Evolutionary conservation across 2,329 filamentous ascomycete genomes (phyloP), one percentile per base, ranked within the genome.

Genomic region (Bipolaris bicolor): DNA sequence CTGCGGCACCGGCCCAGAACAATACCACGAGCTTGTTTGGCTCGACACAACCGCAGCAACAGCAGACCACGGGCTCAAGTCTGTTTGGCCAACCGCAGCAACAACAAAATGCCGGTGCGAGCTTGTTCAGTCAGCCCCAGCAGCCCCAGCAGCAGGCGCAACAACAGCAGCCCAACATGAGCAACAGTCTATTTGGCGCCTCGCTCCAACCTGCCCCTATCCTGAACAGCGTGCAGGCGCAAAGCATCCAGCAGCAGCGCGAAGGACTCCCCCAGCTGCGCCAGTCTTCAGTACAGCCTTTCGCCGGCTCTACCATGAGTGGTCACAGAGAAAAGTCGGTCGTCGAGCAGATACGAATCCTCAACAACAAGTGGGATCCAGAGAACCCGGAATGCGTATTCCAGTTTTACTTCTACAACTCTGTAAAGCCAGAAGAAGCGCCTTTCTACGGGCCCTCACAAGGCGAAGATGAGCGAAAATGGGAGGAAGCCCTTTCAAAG

Each of bases 391-490:
- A 86, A 71, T 92, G 90, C 67, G 86, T 85, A 26, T 92, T 95
- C 79, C 90, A 91, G 75, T 82, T 90, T 71, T 94, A 94, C 80
- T 91, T 95, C 75, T 96, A 95, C 82, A 95, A 95, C 78, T 87
- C 90, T 64, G 90, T 93, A 61, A 88, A 90, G 62, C 86, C 90
- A 68, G 84, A 86, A 50, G 84, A 85, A 71, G 88, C 89, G n/a
- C 90, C 90, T 10, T 92, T 90, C 75, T 93, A 90, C 76, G 85
- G 88, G 62, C 90, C 90, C 2, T 82, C 85, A 15, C 80, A 86
- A 1, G 81, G 85, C 65, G 91, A 95, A 71, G 88, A 93, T 70
- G 86, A 88, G 36, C 84, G 86, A 63, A 90, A 90, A 71, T 96
- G 91, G 90, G 91, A 96, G 70, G 90, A 92, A 67, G 91, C 91